phyloP scores from a whole-genome alignment of 345 rosid species.

The Toxicodendron radicans region DNA sequence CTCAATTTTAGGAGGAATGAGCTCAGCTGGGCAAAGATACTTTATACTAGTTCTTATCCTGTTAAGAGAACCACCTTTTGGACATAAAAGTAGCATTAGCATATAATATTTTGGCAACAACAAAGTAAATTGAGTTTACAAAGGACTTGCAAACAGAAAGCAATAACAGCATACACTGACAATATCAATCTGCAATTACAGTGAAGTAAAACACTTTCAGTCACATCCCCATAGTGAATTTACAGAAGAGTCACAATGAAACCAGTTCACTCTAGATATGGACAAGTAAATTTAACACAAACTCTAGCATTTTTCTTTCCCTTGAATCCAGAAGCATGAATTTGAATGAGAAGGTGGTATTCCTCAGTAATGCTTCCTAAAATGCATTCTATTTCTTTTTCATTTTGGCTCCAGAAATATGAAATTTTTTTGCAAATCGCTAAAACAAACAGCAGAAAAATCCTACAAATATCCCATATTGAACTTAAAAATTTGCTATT shows the following conservation, averaged over 20 bases:
- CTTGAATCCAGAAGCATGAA: not conserved
- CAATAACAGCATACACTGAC: not conserved
- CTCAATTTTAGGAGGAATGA: slow-evolving; percentile 78
- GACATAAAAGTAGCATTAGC: slow-evolving; percentile 13
- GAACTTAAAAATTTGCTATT: not conserved
- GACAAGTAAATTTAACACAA: not conserved
- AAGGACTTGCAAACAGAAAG: not conserved
- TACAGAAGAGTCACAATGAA: not conserved
- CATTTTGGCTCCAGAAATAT: not conserved
- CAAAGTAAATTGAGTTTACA: not conserved
- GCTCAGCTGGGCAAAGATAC: slow-evolving; percentile 66
- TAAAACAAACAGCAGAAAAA: not conserved
- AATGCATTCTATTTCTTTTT: not conserved
- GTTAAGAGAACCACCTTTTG: slow-evolving; percentile 66
- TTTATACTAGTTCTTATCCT: slow-evolving; percentile 51
- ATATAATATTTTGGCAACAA: not conserved
- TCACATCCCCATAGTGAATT: not conserved
- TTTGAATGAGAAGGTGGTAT: not conserved
- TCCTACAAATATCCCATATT: not conserved
- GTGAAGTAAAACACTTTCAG: not conserved
- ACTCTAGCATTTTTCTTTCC: not conserved
- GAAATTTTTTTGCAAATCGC: not conserved
- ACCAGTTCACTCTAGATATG: not conserved
- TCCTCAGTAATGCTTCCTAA: not conserved
- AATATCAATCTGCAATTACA: not conserved